Conservation (phyloP, 2,329 filamentous ascomycete species). For the Botrytis porri region DNA sequence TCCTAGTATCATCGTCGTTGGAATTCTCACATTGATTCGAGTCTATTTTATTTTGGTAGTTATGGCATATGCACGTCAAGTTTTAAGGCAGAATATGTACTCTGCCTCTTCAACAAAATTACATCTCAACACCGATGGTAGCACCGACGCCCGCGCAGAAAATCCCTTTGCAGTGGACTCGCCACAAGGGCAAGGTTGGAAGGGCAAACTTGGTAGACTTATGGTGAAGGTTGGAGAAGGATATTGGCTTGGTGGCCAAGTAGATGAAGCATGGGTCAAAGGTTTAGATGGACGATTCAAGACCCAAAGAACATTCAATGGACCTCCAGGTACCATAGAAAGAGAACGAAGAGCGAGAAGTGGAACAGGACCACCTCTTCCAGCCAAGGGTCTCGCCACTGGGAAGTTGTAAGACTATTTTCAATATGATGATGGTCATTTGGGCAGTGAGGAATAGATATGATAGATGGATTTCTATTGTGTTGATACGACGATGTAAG, state of each 20-base stretch:
- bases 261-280: slow-evolving; percentile 65
- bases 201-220: slow-evolving; percentile 71
- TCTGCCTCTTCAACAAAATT: slow-evolving; percentile 40
- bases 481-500: not conserved
- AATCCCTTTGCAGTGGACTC: slow-evolving; percentile 68
- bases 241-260: slow-evolving; percentile 76
- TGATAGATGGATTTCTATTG: not conserved
- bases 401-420: slow-evolving; percentile 13
- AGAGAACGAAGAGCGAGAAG: slow-evolving; percentile 46
- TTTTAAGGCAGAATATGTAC: slow-evolving; percentile 67
- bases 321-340: slow-evolving; percentile 40
- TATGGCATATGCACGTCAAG: slow-evolving; percentile 76
- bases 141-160: slow-evolving; percentile 50
- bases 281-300: slow-evolving; percentile 61
- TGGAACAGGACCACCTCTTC: slow-evolving; percentile 41
- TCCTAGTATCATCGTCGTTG: slow-evolving; percentile 76
- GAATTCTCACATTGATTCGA: slow-evolving; percentile 68
- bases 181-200: slow-evolving; percentile 76
- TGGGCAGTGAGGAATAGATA: slow-evolving; percentile 2
- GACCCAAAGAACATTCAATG: slow-evolving; percentile 41
- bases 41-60: slow-evolving; percentile 83
- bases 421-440: slow-evolving; percentile 25
- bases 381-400: slow-evolving; percentile 25
- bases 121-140: slow-evolving; percentile 37
- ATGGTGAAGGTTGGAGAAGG: slow-evolving; percentile 71